Base-by-base conservation (phyloP, 1,284 basidiomycete species). In the Naganishia sp. region DNA sequence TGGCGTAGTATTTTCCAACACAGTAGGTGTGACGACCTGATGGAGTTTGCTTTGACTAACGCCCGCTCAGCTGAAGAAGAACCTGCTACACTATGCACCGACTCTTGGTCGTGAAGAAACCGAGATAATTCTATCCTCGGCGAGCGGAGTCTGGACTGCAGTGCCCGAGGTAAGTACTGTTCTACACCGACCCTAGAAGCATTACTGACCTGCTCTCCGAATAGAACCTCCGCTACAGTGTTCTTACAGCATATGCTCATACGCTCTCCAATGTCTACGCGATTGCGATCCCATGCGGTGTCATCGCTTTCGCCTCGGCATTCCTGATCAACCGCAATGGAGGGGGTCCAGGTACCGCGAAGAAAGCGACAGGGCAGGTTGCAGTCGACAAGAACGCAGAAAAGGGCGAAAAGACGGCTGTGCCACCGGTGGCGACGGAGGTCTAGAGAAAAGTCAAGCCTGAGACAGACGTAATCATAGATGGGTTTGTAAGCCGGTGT, bases 1-100 rank as follows among this genome's bases (percentile, higher is more conserved):
- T 42, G 77, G 77, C n/a, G 69, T 70, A 5, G 77, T 81, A 13
- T 81, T 81, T 63, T 73, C 73, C 46, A 80, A 79, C 70, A 72
- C 75, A 71, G 70, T 81, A 53, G 74, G 75, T 15, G 63, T 60
- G 16, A 63, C 66, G 64, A 10, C 15, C 44, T 55, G 48, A 25
- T 42, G 42, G 31, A 25, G 10, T 18, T 10, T 39, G 36, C 36
- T 39, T 39, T 39, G 36, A 9, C 3, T 43, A 6, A 25, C 33
- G 2, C 48, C 21, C 23, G 2, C 21, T 4, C 31, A 61, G 59
- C 28, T 61, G 48, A 50, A 61, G 59, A 42, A 43, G 25, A 36
- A 50, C 23, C 43, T 61, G 36, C 23, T 39, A 15, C 59, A 52
- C 6, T 61, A 52, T 23, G 59, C 59, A 11, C 59, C 59, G 1